phyloP scores from a whole-genome alignment of 164 flowering plant genomes.

The Vitis rotundifolia region DNA sequence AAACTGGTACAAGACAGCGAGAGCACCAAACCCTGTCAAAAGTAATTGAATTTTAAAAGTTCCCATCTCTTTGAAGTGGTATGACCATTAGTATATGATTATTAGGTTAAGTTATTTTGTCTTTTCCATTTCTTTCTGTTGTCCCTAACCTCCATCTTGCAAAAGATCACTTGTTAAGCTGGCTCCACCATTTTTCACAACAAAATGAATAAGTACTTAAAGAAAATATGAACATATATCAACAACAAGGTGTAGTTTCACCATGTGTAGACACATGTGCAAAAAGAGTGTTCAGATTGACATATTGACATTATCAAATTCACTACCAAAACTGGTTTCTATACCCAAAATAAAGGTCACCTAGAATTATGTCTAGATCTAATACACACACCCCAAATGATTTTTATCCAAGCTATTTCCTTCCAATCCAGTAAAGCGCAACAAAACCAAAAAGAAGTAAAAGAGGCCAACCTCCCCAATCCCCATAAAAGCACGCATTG shows the following conservation, averaged over 20 bases:
- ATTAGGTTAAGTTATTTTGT: no score
- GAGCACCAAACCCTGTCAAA: no score
- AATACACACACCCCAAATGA: neutral
- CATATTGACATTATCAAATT: no score
- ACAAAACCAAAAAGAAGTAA: conserved; percentile 1
- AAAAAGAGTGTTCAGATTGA: no score
- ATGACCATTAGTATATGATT: no score
- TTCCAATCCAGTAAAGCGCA: neutral
- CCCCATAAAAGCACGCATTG: conserved; percentile 98
- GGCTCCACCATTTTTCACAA: neutral
- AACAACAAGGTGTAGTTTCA: neutral
- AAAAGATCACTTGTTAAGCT: neutral
- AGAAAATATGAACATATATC: neutral
- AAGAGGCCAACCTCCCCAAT: conserved; percentile 88
- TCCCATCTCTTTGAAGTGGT: no score
- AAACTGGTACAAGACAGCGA: no score
- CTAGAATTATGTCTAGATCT: neutral
- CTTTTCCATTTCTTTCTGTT: no score
- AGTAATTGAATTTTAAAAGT: no score
- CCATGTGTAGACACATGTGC: no score
- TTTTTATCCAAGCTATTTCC: neutral
- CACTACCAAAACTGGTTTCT: no score
- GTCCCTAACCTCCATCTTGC: no score
- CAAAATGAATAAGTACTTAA: neutral
- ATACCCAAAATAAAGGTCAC: neutral